Percentiles rank a stretch among this genome's conserved stretches.
phyloP scores from a whole-genome alignment of 2,329 filamentous ascomycete species.

The Beauveria pseudobassiana region DNA sequence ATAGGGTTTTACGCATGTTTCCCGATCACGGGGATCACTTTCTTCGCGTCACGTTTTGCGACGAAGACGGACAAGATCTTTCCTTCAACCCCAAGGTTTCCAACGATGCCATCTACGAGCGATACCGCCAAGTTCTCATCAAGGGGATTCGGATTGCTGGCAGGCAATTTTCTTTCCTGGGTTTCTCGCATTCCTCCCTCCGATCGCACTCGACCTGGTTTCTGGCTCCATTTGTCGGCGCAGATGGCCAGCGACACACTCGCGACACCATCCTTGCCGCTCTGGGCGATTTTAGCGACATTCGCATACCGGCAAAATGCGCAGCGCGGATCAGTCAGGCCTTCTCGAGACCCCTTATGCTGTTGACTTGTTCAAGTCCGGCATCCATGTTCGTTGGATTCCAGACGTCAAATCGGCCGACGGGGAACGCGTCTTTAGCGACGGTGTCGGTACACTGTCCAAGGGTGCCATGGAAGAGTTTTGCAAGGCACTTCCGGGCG shows the following conservation, averaged over 20 bases:
- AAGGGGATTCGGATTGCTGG: constrained; percentile 57
- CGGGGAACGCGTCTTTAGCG: constrained; percentile 59
- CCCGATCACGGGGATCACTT: constrained; percentile 53
- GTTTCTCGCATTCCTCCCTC: constrained; percentile 73
- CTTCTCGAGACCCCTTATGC: constrained; percentile 66
- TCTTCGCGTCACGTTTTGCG: constrained; percentile 62
- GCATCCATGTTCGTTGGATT: constrained; percentile 30
- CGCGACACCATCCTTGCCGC: constrained; percentile 36
- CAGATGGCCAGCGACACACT: constrained; percentile 24
- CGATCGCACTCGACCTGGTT: constrained; percentile 65
- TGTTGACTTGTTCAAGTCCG: constrained; percentile 38
- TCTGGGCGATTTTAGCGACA: constrained; percentile 44
- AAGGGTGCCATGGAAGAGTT: constrained; percentile 48
- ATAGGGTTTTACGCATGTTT: constrained; percentile 62
- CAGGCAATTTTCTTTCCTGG: constrained; percentile 57
- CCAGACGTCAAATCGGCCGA: constrained; percentile 43
- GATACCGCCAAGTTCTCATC: constrained; percentile 54
- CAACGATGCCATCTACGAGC: constrained; percentile 41
- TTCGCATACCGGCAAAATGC: constrained; percentile 46
- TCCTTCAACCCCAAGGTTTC: constrained; percentile 44
- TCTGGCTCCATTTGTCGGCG: constrained; percentile 37
- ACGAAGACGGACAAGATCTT: constrained; percentile 63
- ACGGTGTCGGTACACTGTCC: constrained; percentile 73
- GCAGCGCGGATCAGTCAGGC: constrained; percentile 57
- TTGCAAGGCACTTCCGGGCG: constrained; percentile 42